Evolutionary conservation across 2,329 filamentous ascomycete species (phyloP), one percentile per base, ranked within the genome.

Genomic region (Polytolypa hystricis): DNA sequence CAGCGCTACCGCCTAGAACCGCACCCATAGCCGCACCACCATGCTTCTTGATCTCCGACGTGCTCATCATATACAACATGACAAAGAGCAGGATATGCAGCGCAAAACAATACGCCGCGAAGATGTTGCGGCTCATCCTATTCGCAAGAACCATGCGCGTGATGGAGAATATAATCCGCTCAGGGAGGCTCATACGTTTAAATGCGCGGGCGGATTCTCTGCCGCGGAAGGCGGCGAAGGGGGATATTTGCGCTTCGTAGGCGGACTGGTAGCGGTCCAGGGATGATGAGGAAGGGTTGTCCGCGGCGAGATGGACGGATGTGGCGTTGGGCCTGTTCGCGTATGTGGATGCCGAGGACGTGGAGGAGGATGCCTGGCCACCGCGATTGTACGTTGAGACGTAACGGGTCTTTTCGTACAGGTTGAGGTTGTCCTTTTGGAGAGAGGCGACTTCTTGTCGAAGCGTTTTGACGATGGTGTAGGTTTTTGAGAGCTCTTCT

Each of bases 321-420:
- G 82, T 81, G 0, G 84, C 78, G 54, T 87, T 93, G 2, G 84
- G 79, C 50, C 80, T 85, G 39, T 69, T 67, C 25, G 72, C 69
- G 40, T 65, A 67, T 2, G 60, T 57, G 28, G 78, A 81, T n/a
- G 78, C 77, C 9, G 77, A 77, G 4, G 74, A 74, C 4, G 74
- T 74, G 8, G 77, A 74, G 1, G 65, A 61, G 14, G 73, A 71
- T 4, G 71, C 70, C 10, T 71, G 73, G 30, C 73, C 73, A 23
- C 30, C 29, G 36, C 87, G 78, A 58, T 80, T 93, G 66, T 95
- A 98, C 2, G 84, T 87, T 5, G 86, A 94, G 16, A 96, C 79
- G 56, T 98, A 98, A 47, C 91, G 77, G 12, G 89, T 94, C 71
- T 96, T 98, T 61, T 98, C 91, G 58, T 98, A 98, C 5, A 98